Percentiles rank a stretch among this genome's conserved stretches.
Evolutionary conservation across 345 rosid species (phyloP).

Genomic region (Boechera stricta): DNA sequence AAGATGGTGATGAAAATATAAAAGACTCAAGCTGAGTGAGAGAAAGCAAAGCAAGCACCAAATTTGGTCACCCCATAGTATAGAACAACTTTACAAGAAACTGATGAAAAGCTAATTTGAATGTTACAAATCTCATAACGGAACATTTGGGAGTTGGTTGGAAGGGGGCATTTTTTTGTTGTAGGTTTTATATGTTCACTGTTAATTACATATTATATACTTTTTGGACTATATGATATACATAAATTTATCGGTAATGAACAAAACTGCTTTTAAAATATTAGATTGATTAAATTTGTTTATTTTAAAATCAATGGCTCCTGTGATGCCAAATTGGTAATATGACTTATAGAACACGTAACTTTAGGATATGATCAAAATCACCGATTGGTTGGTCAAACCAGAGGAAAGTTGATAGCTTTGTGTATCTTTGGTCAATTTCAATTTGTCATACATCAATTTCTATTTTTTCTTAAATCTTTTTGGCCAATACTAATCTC

Average conservation of each 20-base stretch:
- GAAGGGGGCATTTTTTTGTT: slow-evolving; percentile 27
- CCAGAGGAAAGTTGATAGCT: neutral
- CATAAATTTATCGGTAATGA: neutral
- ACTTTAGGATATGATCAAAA: slow-evolving; percentile 2
- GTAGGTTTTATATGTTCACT: slow-evolving; percentile 26
- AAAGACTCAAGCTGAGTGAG: slow-evolving; percentile 1
- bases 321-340: neutral
- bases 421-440: slow-evolving; percentile 3
- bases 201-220: slow-evolving; percentile 19
- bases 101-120: slow-evolving; percentile 34
- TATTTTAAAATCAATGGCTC: neutral
- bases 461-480: neutral
- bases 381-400: slow-evolving; percentile 26
- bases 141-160: slow-evolving; percentile 10
- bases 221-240: slow-evolving; percentile 24
- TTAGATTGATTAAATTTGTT: neutral
- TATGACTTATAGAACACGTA: neutral
- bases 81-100: slow-evolving; percentile 23
- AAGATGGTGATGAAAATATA: slow-evolving; percentile 11
- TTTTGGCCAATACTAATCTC: neutral
- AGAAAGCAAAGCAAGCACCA: slow-evolving; percentile 28
- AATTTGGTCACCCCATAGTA: slow-evolving; percentile 30
- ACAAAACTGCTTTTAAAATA: neutral
- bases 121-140: slow-evolving; percentile 13
- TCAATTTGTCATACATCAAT: no score